Evolutionary conservation across 1,139 yeast genomes (phyloP).

Genomic region (Pichia terricola): DNA sequence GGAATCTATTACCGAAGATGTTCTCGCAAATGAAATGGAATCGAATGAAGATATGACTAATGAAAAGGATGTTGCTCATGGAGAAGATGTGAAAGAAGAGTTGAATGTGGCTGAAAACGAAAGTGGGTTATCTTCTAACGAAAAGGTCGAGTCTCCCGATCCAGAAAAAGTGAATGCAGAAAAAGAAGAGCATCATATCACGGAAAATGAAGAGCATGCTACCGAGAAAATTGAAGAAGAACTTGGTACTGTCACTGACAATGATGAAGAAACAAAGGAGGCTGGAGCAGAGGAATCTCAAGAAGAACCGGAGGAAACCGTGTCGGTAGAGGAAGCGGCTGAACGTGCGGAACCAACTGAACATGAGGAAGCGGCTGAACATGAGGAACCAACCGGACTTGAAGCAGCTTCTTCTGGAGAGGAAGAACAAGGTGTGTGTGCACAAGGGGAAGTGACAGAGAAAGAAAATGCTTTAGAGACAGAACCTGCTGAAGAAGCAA

Average conservation of each 20-base stretch:
- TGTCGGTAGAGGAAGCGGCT: too few species aligned
- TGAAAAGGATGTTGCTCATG: not conserved
- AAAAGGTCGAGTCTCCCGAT: not conserved
- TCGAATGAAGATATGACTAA: not conserved
- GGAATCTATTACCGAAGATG: not conserved
- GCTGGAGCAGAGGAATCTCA: not conserved
- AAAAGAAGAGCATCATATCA: too few species aligned
- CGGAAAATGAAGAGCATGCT: too few species aligned
- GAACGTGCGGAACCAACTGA: too few species aligned
- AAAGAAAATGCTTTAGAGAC: too few species aligned
- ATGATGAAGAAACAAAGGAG: not conserved
- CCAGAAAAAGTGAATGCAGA: too few species aligned
- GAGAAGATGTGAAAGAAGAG: not conserved
- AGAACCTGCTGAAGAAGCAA: too few species aligned
- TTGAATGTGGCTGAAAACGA: conserved; percentile 1
- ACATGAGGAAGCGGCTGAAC: too few species aligned
- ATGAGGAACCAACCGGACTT: conserved; percentile 1
- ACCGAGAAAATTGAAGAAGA: not conserved
- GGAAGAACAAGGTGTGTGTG: too few species aligned
- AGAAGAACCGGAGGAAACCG: too few species aligned
- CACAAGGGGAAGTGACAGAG: too few species aligned
- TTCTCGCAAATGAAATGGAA: not conserved
- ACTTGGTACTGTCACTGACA: not conserved
- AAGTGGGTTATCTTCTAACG: conserved; percentile 2
- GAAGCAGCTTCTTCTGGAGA: not conserved